Evolutionary conservation across 2,329 filamentous ascomycete species (phyloP).

Genomic region (Fusarium guadeloupense): DNA sequence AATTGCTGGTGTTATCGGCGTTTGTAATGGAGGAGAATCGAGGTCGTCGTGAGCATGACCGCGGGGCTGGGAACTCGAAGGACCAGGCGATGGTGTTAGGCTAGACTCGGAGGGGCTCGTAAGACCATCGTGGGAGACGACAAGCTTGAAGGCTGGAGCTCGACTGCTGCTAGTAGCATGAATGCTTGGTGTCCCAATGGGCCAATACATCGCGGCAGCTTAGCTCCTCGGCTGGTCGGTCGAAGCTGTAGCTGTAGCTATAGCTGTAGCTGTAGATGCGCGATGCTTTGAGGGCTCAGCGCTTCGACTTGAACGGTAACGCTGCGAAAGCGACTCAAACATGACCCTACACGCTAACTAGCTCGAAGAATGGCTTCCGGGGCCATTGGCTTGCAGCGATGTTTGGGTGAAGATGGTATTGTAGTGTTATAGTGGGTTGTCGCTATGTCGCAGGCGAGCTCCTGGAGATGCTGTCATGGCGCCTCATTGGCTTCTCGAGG

Average conservation of each 20-base stretch:
- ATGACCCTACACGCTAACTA: slow-evolving; percentile 38
- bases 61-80: slow-evolving; percentile 36
- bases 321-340: slow-evolving; percentile 37
- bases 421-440: slow-evolving; percentile 23
- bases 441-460: no score
- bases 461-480: slow-evolving; percentile 29
- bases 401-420: slow-evolving; percentile 19
- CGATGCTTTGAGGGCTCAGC: slow-evolving; percentile 28
- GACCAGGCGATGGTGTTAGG: slow-evolving; percentile 19
- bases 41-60: slow-evolving; percentile 47
- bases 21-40: slow-evolving; percentile 51
- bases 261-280: slow-evolving; percentile 25
- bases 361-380: slow-evolving; percentile 22
- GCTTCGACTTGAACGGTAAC: slow-evolving; percentile 18
- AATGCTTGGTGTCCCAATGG: slow-evolving; percentile 83
- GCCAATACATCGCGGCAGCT: slow-evolving; percentile 82
- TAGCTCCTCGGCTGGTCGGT: slow-evolving; percentile 43
- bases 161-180: slow-evolving; percentile 79
- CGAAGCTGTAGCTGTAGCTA: slow-evolving; percentile 20
- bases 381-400: slow-evolving; percentile 37
- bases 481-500: slow-evolving; percentile 12
- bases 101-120: slow-evolving; percentile 47
- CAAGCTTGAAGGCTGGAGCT: slow-evolving; percentile 58
- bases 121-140: slow-evolving; percentile 70
- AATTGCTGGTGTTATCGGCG: slow-evolving; percentile 66